These are phyloP conservation scores for Colletotrichum cordylinicola DNA, from an alignment of 2,329 filamentous ascomycete species.

Conservation along the genomic window DNA sequence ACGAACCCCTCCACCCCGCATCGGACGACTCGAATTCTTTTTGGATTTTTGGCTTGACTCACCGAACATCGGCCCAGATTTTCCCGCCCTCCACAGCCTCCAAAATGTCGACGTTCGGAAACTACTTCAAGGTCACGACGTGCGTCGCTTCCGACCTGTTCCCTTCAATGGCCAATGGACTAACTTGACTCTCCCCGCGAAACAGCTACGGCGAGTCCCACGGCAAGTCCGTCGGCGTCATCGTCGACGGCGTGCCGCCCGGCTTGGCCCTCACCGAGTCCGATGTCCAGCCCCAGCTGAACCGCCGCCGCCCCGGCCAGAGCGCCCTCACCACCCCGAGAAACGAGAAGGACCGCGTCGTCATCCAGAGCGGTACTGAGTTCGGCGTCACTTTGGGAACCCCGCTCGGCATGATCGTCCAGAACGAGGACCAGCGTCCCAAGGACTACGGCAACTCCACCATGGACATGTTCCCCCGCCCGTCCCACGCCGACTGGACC, in stretches of 20 bases:
- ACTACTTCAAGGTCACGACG: constrained; percentile 83
- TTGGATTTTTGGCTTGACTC: constrained; percentile 6
- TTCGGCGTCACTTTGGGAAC: constrained; percentile 89
- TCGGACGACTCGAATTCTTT: neutral
- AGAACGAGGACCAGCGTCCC: constrained; percentile 92
- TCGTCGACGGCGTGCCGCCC: constrained; percentile 91
- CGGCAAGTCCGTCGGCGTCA: constrained; percentile 91
- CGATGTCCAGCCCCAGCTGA: constrained; percentile 96
- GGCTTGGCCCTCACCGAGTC: constrained; percentile 83
- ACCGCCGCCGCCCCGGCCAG: constrained; percentile 86
- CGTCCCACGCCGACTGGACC: constrained; percentile 94
- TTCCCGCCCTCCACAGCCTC: neutral
- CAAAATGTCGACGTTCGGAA: constrained; percentile 87
- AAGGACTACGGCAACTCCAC: constrained; percentile 90
- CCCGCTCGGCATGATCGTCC: constrained; percentile 85
- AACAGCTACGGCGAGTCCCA: constrained; percentile 69
- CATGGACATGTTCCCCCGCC: constrained; percentile 90
- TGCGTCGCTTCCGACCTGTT: constrained; percentile 47
- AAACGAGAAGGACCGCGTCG: constrained; percentile 88
- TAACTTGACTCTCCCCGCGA: neutral
- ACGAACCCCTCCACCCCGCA: constrained; percentile 19
- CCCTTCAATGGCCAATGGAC: constrained; percentile 16
- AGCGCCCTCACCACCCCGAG: constrained; percentile 89
- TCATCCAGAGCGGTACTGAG: constrained; percentile 93
- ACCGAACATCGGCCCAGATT: constrained; percentile 18